Percentiles rank a stretch among this genome's conserved stretches.
phyloP scores from a whole-genome alignment of 2,329 filamentous ascomycete species.

The Fusarium compactum region DNA sequence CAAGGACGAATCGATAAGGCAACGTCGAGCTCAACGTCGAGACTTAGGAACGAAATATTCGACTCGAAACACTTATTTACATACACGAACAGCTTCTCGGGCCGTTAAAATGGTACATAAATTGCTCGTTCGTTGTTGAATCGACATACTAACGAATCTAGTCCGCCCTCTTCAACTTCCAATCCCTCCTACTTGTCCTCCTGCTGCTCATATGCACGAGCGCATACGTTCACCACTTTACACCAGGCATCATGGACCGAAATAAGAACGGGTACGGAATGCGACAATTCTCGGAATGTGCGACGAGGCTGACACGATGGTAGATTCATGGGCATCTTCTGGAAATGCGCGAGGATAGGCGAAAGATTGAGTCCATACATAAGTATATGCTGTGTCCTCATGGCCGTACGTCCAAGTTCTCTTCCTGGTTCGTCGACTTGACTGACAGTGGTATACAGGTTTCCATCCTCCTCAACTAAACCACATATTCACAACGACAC shows the following conservation, averaged over 20 bases:
- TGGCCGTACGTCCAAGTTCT: conserved; percentile 76
- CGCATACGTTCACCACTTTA: conserved; percentile 90
- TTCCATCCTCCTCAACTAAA: conserved; percentile 55
- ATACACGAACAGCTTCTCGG: not conserved
- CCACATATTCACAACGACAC: conserved; percentile 32
- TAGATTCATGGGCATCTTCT: conserved; percentile 87
- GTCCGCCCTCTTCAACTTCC: conserved; percentile 99
- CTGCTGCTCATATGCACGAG: conserved; percentile 96
- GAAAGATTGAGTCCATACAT: conserved; percentile 96
- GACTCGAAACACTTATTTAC: not conserved
- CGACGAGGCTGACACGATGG: conserved; percentile 27
- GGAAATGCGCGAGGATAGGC: conserved; percentile 94
- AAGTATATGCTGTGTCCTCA: conserved; percentile 89
- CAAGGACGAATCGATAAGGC: conserved; percentile 17
- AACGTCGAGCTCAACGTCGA: conserved; percentile 10
- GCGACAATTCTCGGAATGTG: not conserved
- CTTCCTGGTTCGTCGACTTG: not conserved
- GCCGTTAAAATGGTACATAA: conserved; percentile 47
- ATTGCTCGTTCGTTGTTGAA: not conserved
- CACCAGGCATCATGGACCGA: conserved; percentile 89
- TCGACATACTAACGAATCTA: conserved; percentile 54
- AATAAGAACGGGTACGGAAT: conserved; percentile 85
- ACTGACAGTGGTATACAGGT: conserved; percentile 43
- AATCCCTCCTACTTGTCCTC: conserved; percentile 93
- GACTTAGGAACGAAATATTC: not conserved